Percentiles rank a stretch among this genome's conserved stretches.
Evolutionary conservation across 176 grass and related monocot genomes (phyloP).

Genomic region (Neostapfia colusana): DNA sequence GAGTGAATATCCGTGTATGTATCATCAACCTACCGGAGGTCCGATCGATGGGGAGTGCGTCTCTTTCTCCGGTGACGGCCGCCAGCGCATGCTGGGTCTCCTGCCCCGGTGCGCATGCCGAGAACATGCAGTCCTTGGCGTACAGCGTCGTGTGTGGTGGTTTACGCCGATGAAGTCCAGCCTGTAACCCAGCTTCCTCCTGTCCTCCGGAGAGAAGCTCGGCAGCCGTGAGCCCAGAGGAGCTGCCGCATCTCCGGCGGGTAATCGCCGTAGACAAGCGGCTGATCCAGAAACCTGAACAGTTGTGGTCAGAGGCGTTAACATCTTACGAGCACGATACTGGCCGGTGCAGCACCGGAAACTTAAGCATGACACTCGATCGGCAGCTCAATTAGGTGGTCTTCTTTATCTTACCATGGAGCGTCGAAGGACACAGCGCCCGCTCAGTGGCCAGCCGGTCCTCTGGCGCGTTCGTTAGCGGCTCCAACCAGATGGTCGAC

Average conservation of each 20-base stretch:
- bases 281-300: constrained; percentile 75
- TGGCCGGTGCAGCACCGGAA: too few species aligned
- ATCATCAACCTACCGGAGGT: constrained; percentile 40
- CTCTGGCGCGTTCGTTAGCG: constrained; percentile 34
- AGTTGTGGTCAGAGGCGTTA: too few species aligned
- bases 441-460: constrained; percentile 56
- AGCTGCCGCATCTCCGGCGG: constrained; percentile 68
- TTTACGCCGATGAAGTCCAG: constrained; percentile 74
- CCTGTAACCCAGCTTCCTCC: constrained; percentile 52
- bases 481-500: constrained; percentile 51
- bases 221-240: constrained; percentile 56
- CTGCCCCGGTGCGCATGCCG: constrained; percentile 33
- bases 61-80: constrained; percentile 39
- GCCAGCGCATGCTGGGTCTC: constrained; percentile 26
- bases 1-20: not conserved
- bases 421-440: constrained; percentile 50
- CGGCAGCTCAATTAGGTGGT: too few species aligned
- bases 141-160: constrained; percentile 73
- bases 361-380: too few species aligned
- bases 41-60: constrained; percentile 69
- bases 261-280: constrained; percentile 64
- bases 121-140: constrained; percentile 61
- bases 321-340: too few species aligned
- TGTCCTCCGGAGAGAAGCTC: constrained; percentile 59
- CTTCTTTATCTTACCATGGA: constrained; percentile 45